phyloP scores from a whole-genome alignment of 495 filamentous ascomycete genomes.

The Aspergillus heteromorphus region DNA sequence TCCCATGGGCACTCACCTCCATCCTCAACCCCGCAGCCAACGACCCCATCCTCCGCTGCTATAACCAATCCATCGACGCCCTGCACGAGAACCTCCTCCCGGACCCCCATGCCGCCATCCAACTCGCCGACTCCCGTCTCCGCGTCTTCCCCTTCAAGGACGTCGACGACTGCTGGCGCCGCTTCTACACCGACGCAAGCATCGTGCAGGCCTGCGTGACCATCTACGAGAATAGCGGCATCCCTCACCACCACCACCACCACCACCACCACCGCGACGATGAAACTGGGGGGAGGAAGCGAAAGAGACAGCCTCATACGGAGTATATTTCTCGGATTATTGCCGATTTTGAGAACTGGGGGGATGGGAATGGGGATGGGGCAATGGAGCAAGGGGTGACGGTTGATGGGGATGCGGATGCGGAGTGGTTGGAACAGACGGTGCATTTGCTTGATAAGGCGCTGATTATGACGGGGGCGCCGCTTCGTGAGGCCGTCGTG shows the following conservation, averaged over 20 bases:
- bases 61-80: constrained; percentile 18
- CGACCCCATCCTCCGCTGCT: constrained; percentile 43
- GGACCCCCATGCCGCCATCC: constrained; percentile 32
- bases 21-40: constrained; percentile 25
- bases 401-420: constrained; percentile 7
- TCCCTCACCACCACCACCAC: neutral
- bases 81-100: constrained; percentile 28
- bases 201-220: constrained; percentile 54
- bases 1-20: constrained; percentile 22
- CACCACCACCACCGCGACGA: too few relatives aligned
- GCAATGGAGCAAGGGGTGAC: neutral
- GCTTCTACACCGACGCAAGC: constrained; percentile 72
- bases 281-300: neutral
- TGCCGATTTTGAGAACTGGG: neutral
- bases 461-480: constrained; percentile 74
- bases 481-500: constrained; percentile 56
- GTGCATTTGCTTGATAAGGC: constrained; percentile 70
- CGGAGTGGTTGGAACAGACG: constrained; percentile 36
- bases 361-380: neutral
- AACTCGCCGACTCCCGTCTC: constrained; percentile 54
- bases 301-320: neutral
- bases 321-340: neutral
- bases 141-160: constrained; percentile 71
- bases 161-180: constrained; percentile 68
- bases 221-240: constrained; percentile 24